Evolutionary conservation across 192 early-diverging fungal species (phyloP), one percentile per base, ranked within the genome.

Genomic region (Phlyctochytrium planicorne): DNA sequence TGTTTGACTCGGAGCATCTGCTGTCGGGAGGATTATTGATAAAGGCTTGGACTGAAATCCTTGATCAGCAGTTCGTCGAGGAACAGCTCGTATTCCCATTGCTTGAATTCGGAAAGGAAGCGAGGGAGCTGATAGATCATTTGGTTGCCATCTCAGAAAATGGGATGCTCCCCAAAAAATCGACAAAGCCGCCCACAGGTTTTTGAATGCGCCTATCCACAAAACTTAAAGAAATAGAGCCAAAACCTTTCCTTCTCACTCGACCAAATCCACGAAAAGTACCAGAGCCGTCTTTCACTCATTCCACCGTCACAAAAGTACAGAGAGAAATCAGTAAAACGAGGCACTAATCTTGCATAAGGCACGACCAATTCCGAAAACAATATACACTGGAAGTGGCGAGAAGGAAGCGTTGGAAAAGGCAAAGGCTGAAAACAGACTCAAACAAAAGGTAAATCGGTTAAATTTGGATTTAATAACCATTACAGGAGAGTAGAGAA

Each of bases 241-340:
- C 66, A 25, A 68, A 65, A 2, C 79, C 82, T 1, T 84, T 84
- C 56, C 30, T 78, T n/a, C 67, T 81, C 14, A 81, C 82, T 23
- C 61, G 69, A 29, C 75, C 69, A 17, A 75, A 65, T 61, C 76
- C 82, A 23, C 52, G 77, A 30, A 68, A 62, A 23, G 3, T 75
- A 10, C 75, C 77, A 0, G 63, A 80, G 47, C 74, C 75, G 14
- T 66, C 73, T 24, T 64, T 53, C 24, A 63, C 50, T 3, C 59
- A 72, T 23, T 61, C 76, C 2, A 72, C 62, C 25, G 47, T 72
- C 2, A 69, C 73, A 17, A 83, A 78, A 71, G 77, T 75, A 67
- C 52, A 47, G 23, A 69, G 30, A 34, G 35, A 23, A 30, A 29
- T 24, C 29, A 66, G 23, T n/a, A n/a, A n/a, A n/a, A n/a, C n/a